Evolutionary conservation across 2,329 filamentous ascomycete genomes (phyloP), one percentile per base, ranked within the genome.

Genomic region (Penicillium sp.): DNA sequence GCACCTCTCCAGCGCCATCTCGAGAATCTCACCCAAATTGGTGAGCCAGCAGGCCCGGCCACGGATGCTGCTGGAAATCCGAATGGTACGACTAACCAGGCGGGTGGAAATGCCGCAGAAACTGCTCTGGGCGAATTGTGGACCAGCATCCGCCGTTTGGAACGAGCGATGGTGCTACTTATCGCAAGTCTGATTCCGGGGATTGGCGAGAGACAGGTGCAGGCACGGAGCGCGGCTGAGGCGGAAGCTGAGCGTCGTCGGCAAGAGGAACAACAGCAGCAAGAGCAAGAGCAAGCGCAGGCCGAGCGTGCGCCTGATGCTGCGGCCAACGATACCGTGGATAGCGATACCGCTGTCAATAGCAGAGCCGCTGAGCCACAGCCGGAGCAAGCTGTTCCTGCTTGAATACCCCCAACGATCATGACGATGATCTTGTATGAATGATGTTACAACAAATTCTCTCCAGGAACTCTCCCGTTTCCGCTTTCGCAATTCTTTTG

Each of bases 101-200:
- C 47, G 20, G 43, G n/a, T 42, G 52, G 45, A 15, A 54, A 55
- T 54, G 61, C 28, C 37, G 58, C 25, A 4, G 54, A 55, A 5
- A 54, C 31, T 5, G 20, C 63, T 37, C 47, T 47, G 28, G 60
- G 56, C 4, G 66, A 62, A n/a, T 14, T 70, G 4, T 69, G 70
- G 57, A 67, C 69, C 15, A 65, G 65, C 20, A 42, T 85, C 17
- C 73, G 83, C 45, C 77, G 79, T 1, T 71, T 79, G 0, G 86
- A 88, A 69, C 78, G 86, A 39, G 82, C 82, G 1, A 67, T 85
- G 42, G 84, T 84, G n/a, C 75, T 88, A n/a, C 86, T 88, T 60
- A 70, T 88, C 37, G 86, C 85, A 0, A 87, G 83, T 71, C 69
- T 88, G 52, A 82, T 86, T 69, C 86, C 86, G 0, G 86, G 86